Evolutionary conservation across 139 green algal genomes (phyloP), one percentile per base, ranked within the genome.

Genomic region (Micromonas commoda): DNA sequence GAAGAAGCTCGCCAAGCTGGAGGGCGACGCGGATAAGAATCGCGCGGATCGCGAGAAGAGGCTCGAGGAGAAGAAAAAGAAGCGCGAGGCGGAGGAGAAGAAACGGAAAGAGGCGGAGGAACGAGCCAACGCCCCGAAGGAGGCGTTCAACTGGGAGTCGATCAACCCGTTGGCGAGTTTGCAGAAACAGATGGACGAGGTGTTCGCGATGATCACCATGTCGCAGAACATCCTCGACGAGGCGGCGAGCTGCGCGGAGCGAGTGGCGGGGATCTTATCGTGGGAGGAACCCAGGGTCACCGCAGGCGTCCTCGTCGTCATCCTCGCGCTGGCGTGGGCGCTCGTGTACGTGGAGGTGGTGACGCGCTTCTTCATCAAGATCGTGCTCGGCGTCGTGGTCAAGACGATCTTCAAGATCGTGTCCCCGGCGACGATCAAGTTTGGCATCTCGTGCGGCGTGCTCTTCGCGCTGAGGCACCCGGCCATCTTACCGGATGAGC

Each of bases 111-210:
- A n/a, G n/a, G n/a, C n/a, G n/a, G n/a, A n/a, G n/a, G n/a, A n/a
- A n/a, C n/a, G n/a, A n/a, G 28, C 28, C 24, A 65, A 24, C 54
- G 28, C n/a, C 2, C 54, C 1, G 2, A 52, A 51, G 32, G 31
- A 73, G 28, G 31, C 31, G 28, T 39, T 51, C 9, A 73, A 33
- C 34, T 73, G n/a, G n/a, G 66, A 73, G 31, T 54, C 29, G 29
- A 26, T 73, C 66, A 73, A 73, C 28, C 66, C 66, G 31, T 24
- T 73, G 33, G 66, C 66, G 66, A 6, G 21, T 33, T 4, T 73
- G 66, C 66, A 73, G 53, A 51, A 53, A 26, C 66, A 73, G 28
- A 54, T 73, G 66, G 66, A 73, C 28, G 66, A 73, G 2, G 29
- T 73, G 4, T 34, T 24, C n/a, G 20, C 20, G 9, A 31, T 73